phyloP scores from a whole-genome alignment of 345 rosid species.

The Melaleuca quinquenervia region DNA sequence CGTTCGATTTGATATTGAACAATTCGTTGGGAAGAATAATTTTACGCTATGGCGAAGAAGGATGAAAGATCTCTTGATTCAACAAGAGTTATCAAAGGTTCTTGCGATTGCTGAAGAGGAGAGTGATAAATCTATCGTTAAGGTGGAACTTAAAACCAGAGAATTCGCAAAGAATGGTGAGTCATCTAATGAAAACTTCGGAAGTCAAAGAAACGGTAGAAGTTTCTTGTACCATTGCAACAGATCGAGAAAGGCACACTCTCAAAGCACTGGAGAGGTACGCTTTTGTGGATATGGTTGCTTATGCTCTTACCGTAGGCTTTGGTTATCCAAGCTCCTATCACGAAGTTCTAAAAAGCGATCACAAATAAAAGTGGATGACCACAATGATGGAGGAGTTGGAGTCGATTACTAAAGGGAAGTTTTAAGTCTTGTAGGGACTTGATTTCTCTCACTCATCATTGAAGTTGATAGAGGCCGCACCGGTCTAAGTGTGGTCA shows the following conservation, averaged over 20 bases:
- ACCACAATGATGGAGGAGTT: accelerated
- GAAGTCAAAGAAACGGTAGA: background rate
- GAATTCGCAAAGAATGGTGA: background rate
- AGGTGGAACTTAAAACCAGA: background rate
- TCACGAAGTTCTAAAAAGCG: background rate
- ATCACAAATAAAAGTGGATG: background rate
- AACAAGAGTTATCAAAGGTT: no score
- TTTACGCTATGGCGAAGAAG: no score
- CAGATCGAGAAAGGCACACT: background rate
- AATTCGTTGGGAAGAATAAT: no score
- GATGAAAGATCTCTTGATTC: no score
- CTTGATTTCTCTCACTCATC: no score
- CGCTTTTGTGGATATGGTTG: background rate
- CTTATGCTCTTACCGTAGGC: background rate
- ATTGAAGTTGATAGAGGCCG: no score
- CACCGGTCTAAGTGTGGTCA: no score
- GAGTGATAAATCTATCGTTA: background rate
- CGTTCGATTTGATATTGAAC: no score
- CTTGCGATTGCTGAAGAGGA: background rate
- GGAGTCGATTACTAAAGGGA: no score
- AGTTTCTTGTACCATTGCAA: background rate
- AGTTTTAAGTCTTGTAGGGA: no score
- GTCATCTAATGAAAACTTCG: accelerated
- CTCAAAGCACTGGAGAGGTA: background rate
- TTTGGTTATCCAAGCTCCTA: background rate